phyloP scores from a whole-genome alignment of 140 eudicot species.

The Stevia rebaudiana region DNA sequence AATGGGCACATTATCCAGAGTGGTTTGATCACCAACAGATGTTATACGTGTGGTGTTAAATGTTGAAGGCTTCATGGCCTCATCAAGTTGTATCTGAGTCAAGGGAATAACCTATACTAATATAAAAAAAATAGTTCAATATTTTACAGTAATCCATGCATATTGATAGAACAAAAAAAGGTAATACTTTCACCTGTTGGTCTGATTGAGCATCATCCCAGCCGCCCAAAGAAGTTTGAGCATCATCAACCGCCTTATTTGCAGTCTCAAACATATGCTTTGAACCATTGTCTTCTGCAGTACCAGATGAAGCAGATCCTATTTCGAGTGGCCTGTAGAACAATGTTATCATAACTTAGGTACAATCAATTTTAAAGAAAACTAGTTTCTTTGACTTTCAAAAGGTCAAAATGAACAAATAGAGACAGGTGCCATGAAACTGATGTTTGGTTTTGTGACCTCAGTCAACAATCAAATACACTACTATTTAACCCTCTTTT shows the following conservation, averaged over 20 bases:
- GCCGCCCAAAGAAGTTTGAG: constrained; percentile 38
- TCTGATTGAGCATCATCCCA: constrained; percentile 41
- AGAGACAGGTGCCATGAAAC: no score
- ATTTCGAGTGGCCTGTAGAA: constrained; percentile 47
- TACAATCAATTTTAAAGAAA: no score
- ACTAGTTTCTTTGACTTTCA: no score
- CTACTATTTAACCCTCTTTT: no score
- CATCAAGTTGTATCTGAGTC: constrained; percentile 87
- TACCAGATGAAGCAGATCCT: constrained; percentile 34
- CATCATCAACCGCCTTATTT: constrained; percentile 38
- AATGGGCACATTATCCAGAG: constrained; percentile 35
- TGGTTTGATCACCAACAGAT: constrained; percentile 54
- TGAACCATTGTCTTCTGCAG: constrained; percentile 38
- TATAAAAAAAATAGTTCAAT: neutral
- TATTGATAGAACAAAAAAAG: no score
- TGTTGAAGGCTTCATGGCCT: constrained; percentile 81
- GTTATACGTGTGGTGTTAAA: constrained; percentile 42
- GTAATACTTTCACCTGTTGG: neutral
- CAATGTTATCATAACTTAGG: no score
- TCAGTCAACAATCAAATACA: no score
- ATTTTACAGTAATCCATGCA: neutral
- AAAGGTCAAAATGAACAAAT: no score
- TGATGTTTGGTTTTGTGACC: no score
- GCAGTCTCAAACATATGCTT: constrained; percentile 39
- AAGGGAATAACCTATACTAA: constrained; percentile 70